phyloP scores from a whole-genome alignment of 129 eudicot genomes.

The Artemisia annua region DNA sequence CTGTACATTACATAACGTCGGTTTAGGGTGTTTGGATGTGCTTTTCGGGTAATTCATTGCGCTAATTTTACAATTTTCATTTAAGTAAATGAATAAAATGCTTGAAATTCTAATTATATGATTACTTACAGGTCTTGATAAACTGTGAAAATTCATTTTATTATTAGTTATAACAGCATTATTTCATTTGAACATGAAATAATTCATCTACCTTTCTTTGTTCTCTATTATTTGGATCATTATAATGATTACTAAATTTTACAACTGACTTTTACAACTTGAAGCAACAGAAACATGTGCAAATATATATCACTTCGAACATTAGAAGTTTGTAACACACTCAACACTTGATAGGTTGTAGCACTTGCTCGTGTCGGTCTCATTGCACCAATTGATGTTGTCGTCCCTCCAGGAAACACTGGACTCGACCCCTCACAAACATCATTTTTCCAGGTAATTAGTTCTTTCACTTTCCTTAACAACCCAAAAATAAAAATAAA shows the following conservation, averaged over 20 bases:
- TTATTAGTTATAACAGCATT: no score
- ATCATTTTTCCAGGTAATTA: slow-evolving; percentile 60
- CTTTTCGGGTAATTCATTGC: background rate
- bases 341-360: slow-evolving; percentile 44
- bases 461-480: background rate
- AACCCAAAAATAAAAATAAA: background rate
- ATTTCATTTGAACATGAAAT: no score
- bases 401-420: slow-evolving; percentile 74
- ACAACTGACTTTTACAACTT: background rate
- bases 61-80: no score
- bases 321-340: background rate
- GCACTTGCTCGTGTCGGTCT: slow-evolving; percentile 79
- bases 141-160: no score
- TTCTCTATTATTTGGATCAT: background rate
- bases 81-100: background rate
- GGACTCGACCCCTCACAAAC: slow-evolving; percentile 74
- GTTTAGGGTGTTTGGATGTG: background rate
- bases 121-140: no score
- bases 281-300: background rate
- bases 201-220: no score
- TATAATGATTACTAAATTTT: background rate
- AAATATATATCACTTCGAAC: background rate
- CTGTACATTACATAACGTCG: background rate
- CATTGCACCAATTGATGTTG: slow-evolving; percentile 58
- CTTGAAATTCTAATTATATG: background rate